These are phyloP conservation scores for Taiozyma onychis DNA, from an alignment of 1,139 yeast genomes.

Conservation along the genomic window DNA sequence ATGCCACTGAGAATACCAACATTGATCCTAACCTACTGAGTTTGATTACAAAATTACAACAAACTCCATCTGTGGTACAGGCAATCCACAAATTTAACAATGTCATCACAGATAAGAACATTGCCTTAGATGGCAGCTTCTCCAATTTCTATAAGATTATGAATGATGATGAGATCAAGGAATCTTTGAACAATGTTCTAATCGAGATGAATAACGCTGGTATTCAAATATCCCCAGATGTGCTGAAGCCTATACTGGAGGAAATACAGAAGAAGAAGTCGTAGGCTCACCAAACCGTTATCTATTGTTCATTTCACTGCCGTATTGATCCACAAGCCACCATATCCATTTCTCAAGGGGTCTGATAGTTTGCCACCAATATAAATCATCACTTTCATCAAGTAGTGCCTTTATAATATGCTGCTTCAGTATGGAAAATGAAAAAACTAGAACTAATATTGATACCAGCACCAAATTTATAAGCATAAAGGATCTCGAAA, in stretches of 20 bases:
- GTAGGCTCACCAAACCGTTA: background rate
- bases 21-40: background rate
- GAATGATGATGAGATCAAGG: conserved; percentile 1
- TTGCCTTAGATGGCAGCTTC: background rate
- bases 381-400: background rate
- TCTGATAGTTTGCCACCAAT: conserved; percentile 3
- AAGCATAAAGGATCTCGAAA: background rate
- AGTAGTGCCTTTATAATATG: background rate
- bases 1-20: background rate
- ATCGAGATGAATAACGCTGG: conserved; percentile 2
- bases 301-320: background rate
- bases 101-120: background rate
- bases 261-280: background rate
- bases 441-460: background rate
- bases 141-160: background rate
- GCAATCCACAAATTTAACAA: conserved; percentile 20
- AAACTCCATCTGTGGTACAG: background rate
- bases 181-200: background rate
- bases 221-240: background rate
- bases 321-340: background rate
- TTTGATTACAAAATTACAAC: background rate
- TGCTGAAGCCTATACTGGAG: background rate
- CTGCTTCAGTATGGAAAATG: background rate
- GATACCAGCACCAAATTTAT: background rate
- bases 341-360: background rate